Evolutionary conservation across 345 rosid genomes (phyloP).

Genomic region (Syzygium grande): DNA sequence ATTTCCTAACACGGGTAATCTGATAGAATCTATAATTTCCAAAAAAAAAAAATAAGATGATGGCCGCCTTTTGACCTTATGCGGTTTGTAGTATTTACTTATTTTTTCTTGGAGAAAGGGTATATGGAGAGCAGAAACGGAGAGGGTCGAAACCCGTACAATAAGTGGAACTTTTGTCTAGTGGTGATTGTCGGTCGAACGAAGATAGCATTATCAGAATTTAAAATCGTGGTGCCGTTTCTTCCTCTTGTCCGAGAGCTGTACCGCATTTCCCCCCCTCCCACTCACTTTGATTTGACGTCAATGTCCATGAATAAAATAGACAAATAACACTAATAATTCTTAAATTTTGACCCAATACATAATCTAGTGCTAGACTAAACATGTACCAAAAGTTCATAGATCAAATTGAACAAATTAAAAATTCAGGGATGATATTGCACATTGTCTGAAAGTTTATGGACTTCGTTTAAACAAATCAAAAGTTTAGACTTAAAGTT

Average conservation of each 20-base stretch:
- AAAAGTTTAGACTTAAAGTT: too few relatives aligned
- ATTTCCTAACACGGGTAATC: not conserved
- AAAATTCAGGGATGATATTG: too few relatives aligned
- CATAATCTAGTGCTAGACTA: too few relatives aligned
- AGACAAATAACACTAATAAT: too few relatives aligned
- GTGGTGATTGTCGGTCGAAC: not conserved
- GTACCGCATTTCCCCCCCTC: not conserved
- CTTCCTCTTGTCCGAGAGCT: not conserved
- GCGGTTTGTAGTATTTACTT: not conserved
- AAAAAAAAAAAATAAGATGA: not conserved
- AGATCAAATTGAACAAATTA: too few relatives aligned
- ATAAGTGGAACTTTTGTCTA: not conserved
- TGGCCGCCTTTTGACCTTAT: not conserved
- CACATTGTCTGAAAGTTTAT: too few relatives aligned
- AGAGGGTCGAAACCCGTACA: not conserved
- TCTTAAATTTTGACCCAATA: too few relatives aligned
- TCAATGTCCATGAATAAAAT: too few relatives aligned
- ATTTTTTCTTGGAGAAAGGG: not conserved
- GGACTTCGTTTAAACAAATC: too few relatives aligned
- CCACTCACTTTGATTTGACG: not conserved
- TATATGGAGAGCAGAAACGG: not conserved
- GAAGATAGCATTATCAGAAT: not conserved
- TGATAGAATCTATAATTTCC: not conserved
- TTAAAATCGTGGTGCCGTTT: not conserved
- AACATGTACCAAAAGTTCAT: too few relatives aligned